Conservation (phyloP, 257 asterid species). For the Sherardia arvensis region DNA sequence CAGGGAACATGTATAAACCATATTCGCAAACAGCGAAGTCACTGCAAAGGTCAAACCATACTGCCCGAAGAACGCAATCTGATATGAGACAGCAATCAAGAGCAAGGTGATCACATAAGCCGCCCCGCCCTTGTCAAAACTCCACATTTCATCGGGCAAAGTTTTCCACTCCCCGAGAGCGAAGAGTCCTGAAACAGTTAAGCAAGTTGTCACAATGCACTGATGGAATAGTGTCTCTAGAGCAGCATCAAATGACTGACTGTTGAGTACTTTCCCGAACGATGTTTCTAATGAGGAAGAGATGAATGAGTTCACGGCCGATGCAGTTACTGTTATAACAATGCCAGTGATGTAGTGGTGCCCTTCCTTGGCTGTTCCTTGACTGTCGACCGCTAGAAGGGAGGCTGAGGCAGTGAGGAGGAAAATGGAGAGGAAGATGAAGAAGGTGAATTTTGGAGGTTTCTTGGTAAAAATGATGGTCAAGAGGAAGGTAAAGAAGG, state of each 20-base stretch:
- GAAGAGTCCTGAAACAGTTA: constrained; percentile 24
- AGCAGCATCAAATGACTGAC: constrained; percentile 17
- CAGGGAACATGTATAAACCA: constrained; percentile 22
- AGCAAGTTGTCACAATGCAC: constrained; percentile 20
- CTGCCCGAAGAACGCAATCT: constrained; percentile 20
- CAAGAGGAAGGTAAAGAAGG: constrained; percentile 11
- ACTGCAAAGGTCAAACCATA: constrained; percentile 30
- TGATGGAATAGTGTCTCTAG: constrained; percentile 16
- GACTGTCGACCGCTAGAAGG: constrained; percentile 23
- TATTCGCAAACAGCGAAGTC: constrained; percentile 28
- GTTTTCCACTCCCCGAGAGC: constrained; percentile 22
- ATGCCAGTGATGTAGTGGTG: constrained; percentile 19
- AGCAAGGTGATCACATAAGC: constrained; percentile 27
- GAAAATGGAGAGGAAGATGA: constrained; percentile 24
- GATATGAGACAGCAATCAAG: constrained; percentile 28
- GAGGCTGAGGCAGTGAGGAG: constrained; percentile 31
- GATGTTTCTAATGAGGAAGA: constrained; percentile 16
- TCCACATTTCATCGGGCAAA: constrained; percentile 17
- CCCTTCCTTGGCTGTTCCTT: background rate
- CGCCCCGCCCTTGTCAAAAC: constrained; percentile 13
- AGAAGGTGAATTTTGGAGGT: constrained; percentile 23
- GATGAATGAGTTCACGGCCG: constrained; percentile 17
- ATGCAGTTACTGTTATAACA: constrained; percentile 19
- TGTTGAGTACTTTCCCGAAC: constrained; percentile 20
- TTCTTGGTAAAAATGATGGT: constrained; percentile 16